Evolutionary conservation across 2,329 filamentous ascomycete genomes (phyloP), one percentile per base, ranked within the genome.

Genomic region (Ramichloridium luteum): DNA sequence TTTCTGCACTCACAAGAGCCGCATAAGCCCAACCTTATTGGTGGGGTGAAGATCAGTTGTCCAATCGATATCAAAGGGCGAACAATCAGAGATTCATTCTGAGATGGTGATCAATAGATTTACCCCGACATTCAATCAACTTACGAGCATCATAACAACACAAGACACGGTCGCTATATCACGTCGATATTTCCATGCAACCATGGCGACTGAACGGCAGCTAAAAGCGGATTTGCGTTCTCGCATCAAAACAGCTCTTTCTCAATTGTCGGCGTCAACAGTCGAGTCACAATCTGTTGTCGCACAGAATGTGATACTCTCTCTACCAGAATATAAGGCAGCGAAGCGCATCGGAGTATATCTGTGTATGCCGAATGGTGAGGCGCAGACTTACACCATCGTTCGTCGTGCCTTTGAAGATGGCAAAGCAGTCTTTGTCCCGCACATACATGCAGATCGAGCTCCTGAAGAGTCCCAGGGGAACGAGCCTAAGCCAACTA

Each of bases 341-440:
- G 86, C 90, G 25, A 69, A 65, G 38, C 70, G 74, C 32, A 72
- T 98, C 49, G 85, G 82, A 46, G 68, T 98, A 35, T 98, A 93
- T 54, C 67, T 98, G 11, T 90, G 88, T 8, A 98, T 98, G 90
- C 85, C 86, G 1, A 62, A 66, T 6, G 80, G 77, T 14, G 90
- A 98, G 60, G 71, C 93, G 15, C 82, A 85, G 45, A 98, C 90
- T 2, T 74, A 77, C 31, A 64, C 67, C 29, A 83, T 96, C 33
- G 83, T 96, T 6, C 72, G 73, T 16, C 74, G 94, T 62, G 86
- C 88, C 9, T 65, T 98, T 15, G 59, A 61, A 5, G 57, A 65
- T 3, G 83, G 81, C 23, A 98, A 96, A 59, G 67, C 77, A 39
- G 85, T 98, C 36, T 96, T 84, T 55, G 77, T 98, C 28, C 90